These are phyloP conservation scores for Pseudovirgaria hyperparasitica DNA, from an alignment of 2,329 filamentous ascomycete genomes.

Conservation along the genomic window DNA sequence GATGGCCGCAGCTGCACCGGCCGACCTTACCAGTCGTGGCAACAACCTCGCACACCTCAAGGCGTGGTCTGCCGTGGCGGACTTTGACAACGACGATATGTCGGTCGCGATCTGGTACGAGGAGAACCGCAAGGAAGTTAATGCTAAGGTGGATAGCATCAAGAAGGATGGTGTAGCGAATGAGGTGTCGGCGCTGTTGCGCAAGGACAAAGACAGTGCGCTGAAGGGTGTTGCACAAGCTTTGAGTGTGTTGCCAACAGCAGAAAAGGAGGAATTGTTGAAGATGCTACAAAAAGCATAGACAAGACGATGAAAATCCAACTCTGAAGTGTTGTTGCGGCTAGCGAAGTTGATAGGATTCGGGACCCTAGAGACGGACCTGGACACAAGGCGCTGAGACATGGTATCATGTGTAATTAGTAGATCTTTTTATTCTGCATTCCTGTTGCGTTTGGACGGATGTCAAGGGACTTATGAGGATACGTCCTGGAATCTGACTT, in stretches of 20 bases:
- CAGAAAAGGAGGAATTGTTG: constrained; percentile 76
- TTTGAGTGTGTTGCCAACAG: constrained; percentile 72
- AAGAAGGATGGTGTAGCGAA: constrained; percentile 61
- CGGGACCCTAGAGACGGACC: too few species aligned
- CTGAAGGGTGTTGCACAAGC: constrained; percentile 81
- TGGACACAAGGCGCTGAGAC: too few species aligned
- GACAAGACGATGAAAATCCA: too few species aligned
- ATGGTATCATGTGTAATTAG: too few species aligned
- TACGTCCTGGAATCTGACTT: too few species aligned
- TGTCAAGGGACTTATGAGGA: too few species aligned
- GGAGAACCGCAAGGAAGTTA: constrained; percentile 73
- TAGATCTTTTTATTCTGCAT: too few species aligned
- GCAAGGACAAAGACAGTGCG: constrained; percentile 53
- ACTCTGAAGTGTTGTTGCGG: too few species aligned
- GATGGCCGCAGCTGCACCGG: constrained; percentile 41
- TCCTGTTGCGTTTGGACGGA: too few species aligned
- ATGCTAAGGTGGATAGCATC: constrained; percentile 71
- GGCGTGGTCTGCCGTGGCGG: constrained; percentile 67
- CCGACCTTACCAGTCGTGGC: constrained; percentile 38
- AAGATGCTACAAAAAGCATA: constrained; percentile 36
- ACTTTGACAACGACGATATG: constrained; percentile 68
- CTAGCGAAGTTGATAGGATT: too few species aligned
- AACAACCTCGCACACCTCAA: constrained; percentile 62
- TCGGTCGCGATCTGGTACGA: constrained; percentile 92
- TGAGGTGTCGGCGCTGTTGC: constrained; percentile 56